Evolutionary conservation across 2,329 filamentous ascomycete genomes (phyloP).

Genomic region (Huntiella bhutanensis): DNA sequence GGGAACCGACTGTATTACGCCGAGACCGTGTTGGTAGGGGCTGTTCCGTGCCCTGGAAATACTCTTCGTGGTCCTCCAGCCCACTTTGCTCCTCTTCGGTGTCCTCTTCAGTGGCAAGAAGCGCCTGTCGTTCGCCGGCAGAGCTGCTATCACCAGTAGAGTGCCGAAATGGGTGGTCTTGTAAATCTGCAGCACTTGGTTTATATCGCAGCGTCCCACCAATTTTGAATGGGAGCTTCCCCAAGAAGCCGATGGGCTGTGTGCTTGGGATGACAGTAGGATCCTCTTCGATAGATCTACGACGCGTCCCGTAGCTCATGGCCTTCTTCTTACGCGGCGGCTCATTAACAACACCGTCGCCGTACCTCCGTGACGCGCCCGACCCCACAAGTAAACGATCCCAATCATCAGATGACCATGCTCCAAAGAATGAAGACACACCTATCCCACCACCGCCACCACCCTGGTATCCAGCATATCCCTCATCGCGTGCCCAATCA

Average conservation of each 20-base stretch:
- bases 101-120: conserved; percentile 28
- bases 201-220: conserved; percentile 71
- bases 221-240: conserved; percentile 66
- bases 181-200: conserved; percentile 75
- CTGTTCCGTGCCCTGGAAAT: conserved; percentile 30
- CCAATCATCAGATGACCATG: conserved; percentile 70
- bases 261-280: conserved; percentile 82
- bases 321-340: conserved; percentile 57
- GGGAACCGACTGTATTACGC: conserved; percentile 62
- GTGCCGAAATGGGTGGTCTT: conserved; percentile 55
- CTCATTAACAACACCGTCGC: conserved; percentile 25
- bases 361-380: conserved; percentile 18
- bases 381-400: conserved; percentile 63
- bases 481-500: conserved; percentile 62
- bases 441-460: conserved; percentile 4
- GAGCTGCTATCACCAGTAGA: conserved; percentile 14
- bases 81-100: not conserved
- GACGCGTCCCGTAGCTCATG: conserved; percentile 70
- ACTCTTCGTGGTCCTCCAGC: conserved; percentile 13
- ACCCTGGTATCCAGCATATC: conserved; percentile 16
- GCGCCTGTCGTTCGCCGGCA: conserved; percentile 44
- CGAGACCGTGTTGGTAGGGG: conserved; percentile 28
- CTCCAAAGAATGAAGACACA: conserved; percentile 40
- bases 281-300: conserved; percentile 46
- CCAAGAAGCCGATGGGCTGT: conserved; percentile 67